Evolutionary conservation across 2,329 filamentous ascomycete genomes (phyloP), one percentile per base, ranked within the genome.

Genomic region (Diaporthe citriasiana): DNA sequence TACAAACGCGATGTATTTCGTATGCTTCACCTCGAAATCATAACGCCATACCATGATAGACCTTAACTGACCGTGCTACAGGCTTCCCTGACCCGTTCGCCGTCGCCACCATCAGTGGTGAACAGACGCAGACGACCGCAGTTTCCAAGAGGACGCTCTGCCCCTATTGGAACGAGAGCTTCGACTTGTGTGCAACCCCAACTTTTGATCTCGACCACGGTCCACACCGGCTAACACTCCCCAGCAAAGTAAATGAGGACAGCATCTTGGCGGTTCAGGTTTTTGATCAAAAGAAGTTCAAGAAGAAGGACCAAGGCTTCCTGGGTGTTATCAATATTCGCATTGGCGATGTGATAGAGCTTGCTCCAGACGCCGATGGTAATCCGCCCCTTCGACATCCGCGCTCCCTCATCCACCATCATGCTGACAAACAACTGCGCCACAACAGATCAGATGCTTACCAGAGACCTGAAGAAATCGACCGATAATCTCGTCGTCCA

Each of bases 301-400:
- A 99, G 89, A 99, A 99, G 91, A 99, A 98, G 95, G 97, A 99
- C 79, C 97, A 99, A 83, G 97, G 97, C 12, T 99, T 99, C 82
- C 89, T 99, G 9, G 97, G 97, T 73, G 97, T 99, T 71, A 98
- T 99, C 81, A 99, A 99, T 83, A 93, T 99, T 79, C 93, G 95
- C 74, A 93, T 99, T 78, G 97, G 97, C 79, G 95, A 97, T 88
- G 93, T 97, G 51, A 95, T 99, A 79, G 96, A 98, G 82, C 87
- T 99, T 77, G 93, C 94, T 76, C 91, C 94, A 74, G 95, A 95
- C 73, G 94, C 95, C 77, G 97, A 98, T 86, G 96, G 97, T 98
- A 89, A 30, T 25, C 40, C 57, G 35, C 15, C 51, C 69, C 33
- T 25, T 47, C 55, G 56, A 66, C 68, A 19, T 35, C 63, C 40